Conservation (phyloP, 495 filamentous ascomycete genomes). For the Hypoxylon subgilvum region DNA sequence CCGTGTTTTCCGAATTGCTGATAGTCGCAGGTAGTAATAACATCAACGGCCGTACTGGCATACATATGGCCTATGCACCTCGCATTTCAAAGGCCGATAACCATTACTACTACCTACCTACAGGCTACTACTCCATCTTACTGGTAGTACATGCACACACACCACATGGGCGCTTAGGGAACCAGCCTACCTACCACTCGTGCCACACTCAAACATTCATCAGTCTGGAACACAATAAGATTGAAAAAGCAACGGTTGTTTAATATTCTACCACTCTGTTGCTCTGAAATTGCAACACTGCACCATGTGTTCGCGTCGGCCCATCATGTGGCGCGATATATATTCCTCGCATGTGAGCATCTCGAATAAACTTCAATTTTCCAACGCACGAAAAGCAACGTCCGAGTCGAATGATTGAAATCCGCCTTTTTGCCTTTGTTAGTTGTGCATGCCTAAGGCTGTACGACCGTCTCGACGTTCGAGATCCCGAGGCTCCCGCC, state of each 20-base stretch:
- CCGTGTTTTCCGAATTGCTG: background rate
- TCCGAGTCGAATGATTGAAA: background rate
- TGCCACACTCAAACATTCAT: background rate
- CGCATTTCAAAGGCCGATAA: conserved; percentile 14
- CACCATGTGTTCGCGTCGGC: conserved; percentile 1
- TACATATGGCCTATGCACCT: conserved; percentile 20
- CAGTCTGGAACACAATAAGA: conserved; percentile 5
- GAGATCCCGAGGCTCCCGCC: conserved; percentile 14
- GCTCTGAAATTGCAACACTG: background rate
- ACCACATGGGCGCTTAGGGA: conserved; percentile 25
- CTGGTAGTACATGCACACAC: too few relatives aligned
- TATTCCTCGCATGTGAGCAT: conserved; percentile 10
- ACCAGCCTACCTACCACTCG: conserved; percentile 8
- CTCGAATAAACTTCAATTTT: background rate
- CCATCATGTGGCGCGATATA: conserved; percentile 13
- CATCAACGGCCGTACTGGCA: conserved; percentile 1
- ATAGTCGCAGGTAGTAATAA: conserved; percentile 2
- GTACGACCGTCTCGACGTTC: conserved; percentile 8
- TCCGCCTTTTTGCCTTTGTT: background rate
- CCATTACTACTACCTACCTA: too few relatives aligned
- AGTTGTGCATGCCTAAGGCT: conserved; percentile 9
- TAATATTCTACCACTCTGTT: background rate
- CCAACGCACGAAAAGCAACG: background rate
- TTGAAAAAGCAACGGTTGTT: background rate
- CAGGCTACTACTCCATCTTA: too few relatives aligned